A percentile compares a stretch with the other conserved stretches of the same genome.
These are phyloP conservation scores for Serendipita indica DNA, from an alignment of 768 basidiomycete genomes.

Conservation along the genomic window DNA sequence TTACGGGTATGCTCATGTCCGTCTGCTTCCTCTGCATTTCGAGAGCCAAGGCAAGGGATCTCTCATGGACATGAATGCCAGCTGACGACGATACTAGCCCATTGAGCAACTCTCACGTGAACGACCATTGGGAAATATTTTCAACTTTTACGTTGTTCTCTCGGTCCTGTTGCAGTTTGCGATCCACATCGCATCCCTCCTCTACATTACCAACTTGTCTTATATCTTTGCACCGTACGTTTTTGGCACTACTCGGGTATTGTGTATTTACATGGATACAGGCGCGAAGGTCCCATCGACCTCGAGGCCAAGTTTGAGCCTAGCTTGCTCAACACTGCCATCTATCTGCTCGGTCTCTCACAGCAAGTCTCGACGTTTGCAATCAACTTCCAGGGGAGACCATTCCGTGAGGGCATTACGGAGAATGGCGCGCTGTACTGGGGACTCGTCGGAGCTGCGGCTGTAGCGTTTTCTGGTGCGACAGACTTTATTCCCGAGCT, in stretches of 20 bases:
- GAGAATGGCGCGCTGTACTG: slow-evolving; percentile 91
- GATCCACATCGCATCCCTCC: slow-evolving; percentile 74
- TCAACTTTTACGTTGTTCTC: slow-evolving; percentile 87
- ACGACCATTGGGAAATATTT: slow-evolving; percentile 87
- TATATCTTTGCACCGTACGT: slow-evolving; percentile 51
- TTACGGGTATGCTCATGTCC: slow-evolving; percentile 94
- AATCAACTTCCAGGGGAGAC: slow-evolving; percentile 97
- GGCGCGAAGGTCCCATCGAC: slow-evolving; percentile 56
- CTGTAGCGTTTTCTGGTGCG: slow-evolving; percentile 85
- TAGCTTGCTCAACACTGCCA: slow-evolving; percentile 85
- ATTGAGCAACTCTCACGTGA: slow-evolving; percentile 90
- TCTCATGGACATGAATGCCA: not conserved
- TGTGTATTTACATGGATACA: slow-evolving; percentile 23
- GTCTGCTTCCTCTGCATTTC: slow-evolving; percentile 98
- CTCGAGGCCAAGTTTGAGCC: slow-evolving; percentile 96
- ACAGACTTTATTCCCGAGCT: slow-evolving; percentile 92
- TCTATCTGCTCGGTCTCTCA: slow-evolving; percentile 86
- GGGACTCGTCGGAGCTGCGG: slow-evolving; percentile 77
- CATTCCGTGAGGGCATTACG: slow-evolving; percentile 94
- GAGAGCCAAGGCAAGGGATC: slow-evolving; percentile 64
- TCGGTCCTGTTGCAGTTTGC: slow-evolving; percentile 90
- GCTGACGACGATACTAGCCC: slow-evolving; percentile 40
- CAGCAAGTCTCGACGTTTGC: slow-evolving; percentile 98
- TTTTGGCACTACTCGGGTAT: not conserved
- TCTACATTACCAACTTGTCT: slow-evolving; percentile 85